Evolutionary conservation across 2,329 filamentous ascomycete genomes (phyloP).

Genomic region (Fusarium transvaalense): DNA sequence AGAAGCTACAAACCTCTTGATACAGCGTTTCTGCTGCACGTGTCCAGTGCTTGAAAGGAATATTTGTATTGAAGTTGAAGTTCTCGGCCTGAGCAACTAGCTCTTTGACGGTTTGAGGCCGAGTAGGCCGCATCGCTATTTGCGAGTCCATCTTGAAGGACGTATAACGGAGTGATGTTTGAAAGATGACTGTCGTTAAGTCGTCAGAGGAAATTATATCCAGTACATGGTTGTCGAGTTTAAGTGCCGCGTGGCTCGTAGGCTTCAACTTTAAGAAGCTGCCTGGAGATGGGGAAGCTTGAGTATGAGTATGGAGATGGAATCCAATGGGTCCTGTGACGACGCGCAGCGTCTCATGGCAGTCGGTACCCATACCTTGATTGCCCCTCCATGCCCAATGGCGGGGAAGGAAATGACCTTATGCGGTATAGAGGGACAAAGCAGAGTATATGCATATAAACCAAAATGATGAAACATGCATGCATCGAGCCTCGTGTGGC

Average conservation of each 20-base stretch:
- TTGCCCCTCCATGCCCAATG: slow-evolving; percentile 44
- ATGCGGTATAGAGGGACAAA: slow-evolving; percentile 4
- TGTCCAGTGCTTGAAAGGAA: slow-evolving; percentile 84
- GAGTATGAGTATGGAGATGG: slow-evolving; percentile 22
- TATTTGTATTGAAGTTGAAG: slow-evolving; percentile 83
- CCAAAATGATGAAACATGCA: neutral
- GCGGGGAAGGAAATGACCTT: slow-evolving; percentile 32
- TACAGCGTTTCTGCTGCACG: slow-evolving; percentile 82
- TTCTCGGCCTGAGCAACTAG: slow-evolving; percentile 80
- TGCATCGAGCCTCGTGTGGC: neutral
- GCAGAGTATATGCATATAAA: slow-evolving; percentile 16
- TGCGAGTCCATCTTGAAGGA: slow-evolving; percentile 48
- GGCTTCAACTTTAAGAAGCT: slow-evolving; percentile 24
- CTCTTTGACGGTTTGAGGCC: slow-evolving; percentile 79
- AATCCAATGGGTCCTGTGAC: slow-evolving; percentile 39
- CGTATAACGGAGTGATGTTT: neutral
- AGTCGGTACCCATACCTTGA: slow-evolving; percentile 36
- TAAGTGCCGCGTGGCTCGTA: slow-evolving; percentile 27
- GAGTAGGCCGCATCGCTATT: slow-evolving; percentile 53
- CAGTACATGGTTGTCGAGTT: slow-evolving; percentile 26
- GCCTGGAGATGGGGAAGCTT: slow-evolving; percentile 21
- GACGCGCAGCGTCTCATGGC: slow-evolving; percentile 32
- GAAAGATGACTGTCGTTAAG: slow-evolving; percentile 20
- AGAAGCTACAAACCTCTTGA: slow-evolving; percentile 73
- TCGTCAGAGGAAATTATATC: slow-evolving; percentile 30